Evolutionary conservation across 768 basidiomycete genomes (phyloP).

Genomic region (Gymnopilus junonius): DNA sequence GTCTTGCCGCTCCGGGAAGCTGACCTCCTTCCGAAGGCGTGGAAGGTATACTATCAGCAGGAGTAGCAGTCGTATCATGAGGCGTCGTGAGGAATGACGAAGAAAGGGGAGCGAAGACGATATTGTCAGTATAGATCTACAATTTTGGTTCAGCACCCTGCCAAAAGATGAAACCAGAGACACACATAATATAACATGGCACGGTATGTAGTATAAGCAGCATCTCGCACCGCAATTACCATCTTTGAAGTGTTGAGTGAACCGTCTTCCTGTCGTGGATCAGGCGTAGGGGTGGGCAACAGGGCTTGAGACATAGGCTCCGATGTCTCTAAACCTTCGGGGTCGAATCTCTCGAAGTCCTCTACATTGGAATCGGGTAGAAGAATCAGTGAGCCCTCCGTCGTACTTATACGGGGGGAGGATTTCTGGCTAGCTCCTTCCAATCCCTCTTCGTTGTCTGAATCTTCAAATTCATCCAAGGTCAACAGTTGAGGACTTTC

Average conservation of each 20-base stretch:
- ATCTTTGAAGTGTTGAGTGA: constrained; percentile 17
- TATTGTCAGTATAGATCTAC: constrained; percentile 84
- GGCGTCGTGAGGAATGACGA: constrained; percentile 58
- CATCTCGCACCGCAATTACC: constrained; percentile 52
- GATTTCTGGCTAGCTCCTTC: constrained; percentile 18
- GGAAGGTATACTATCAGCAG: constrained; percentile 26
- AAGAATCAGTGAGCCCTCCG: constrained; percentile 10
- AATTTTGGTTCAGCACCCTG: background rate
- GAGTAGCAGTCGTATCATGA: constrained; percentile 24
- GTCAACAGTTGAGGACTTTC: constrained; percentile 32
- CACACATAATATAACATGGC: constrained; percentile 76
- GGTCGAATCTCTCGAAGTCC: constrained; percentile 21
- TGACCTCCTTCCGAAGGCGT: constrained; percentile 35
- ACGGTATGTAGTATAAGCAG: constrained; percentile 49
- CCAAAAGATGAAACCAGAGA: background rate
- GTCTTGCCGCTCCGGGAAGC: constrained; percentile 20
- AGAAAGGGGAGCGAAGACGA: constrained; percentile 83
- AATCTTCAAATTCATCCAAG: constrained; percentile 56
- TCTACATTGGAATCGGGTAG: constrained; percentile 18
- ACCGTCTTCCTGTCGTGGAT: background rate
- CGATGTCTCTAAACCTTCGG: constrained; percentile 13
- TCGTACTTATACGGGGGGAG: background rate
- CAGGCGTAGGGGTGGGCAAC: background rate
- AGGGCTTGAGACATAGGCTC: constrained; percentile 11
- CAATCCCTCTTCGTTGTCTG: constrained; percentile 44